Percentiles rank a stretch among this genome's conserved stretches.
Conservation (phyloP, 495 filamentous ascomycete species). For the Jackrogersella multiformis region DNA sequence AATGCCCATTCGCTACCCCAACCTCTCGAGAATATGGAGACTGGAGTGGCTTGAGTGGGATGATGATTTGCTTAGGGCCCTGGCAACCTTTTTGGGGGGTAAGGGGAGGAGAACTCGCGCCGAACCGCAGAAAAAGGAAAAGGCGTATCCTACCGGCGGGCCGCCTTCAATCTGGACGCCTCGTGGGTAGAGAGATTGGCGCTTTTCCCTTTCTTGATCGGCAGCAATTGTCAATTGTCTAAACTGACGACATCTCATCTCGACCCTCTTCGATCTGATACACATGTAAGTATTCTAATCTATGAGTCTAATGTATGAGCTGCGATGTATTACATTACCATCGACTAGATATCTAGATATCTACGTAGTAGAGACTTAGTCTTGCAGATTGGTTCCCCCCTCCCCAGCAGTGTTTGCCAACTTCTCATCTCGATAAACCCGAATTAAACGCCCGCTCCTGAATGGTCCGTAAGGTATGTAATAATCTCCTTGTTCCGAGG, state of each 20-base stretch:
- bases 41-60: slow-evolving; percentile 24
- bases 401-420: slow-evolving; percentile 1
- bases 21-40: slow-evolving; percentile 29
- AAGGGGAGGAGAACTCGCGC: slow-evolving; percentile 35
- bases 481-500: slow-evolving; percentile 27
- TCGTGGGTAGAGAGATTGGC: slow-evolving; percentile 34
- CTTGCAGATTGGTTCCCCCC: neutral
- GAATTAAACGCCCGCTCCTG: slow-evolving; percentile 38
- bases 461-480: slow-evolving; percentile 26
- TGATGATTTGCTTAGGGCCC: slow-evolving; percentile 38
- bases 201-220: slow-evolving; percentile 39
- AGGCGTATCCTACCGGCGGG: slow-evolving; percentile 26
- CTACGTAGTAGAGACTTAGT: neutral
- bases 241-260: slow-evolving; percentile 40
- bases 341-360: neutral
- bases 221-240: slow-evolving; percentile 30
- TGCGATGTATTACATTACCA: neutral
- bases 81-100: neutral
- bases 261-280: slow-evolving; percentile 3
- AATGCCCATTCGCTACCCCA: slow-evolving; percentile 30
- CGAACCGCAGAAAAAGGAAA: slow-evolving; percentile 29
- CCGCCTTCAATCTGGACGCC: slow-evolving; percentile 32
- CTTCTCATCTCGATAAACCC: slow-evolving; percentile 28
- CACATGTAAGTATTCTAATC: neutral
- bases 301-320: neutral